Base-by-base conservation (phyloP, 208 protist species). In the Acanthamoeba castellanii region DNA sequence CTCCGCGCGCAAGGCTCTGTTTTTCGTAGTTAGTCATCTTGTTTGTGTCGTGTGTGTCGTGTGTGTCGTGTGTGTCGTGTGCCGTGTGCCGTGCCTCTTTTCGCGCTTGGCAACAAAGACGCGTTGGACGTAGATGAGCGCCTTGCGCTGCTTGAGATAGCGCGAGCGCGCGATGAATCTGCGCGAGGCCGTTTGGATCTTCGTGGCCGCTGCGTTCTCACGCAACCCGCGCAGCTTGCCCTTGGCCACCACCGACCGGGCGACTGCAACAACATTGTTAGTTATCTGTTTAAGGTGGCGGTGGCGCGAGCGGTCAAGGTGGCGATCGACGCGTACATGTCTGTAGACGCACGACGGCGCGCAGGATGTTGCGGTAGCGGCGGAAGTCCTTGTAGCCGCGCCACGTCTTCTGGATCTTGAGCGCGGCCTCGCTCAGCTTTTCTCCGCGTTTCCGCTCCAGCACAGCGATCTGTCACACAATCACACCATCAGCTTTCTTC, bases 321-420 rank as follows among this genome's bases (percentile, higher is more conserved):
- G 61, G 81, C 27, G 42, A n/a, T n/a, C 34, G 30, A 18, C 9
- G 13, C 57, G 64, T 92, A 92, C 85, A 92, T 0, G 55, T 76
- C 64, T 92, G 85, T 18, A 92, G 47, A 14, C 57, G 47, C 11
- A 92, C 57, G 16, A 92, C 25, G 55, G 22, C 18, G 59, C 25
- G 22, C 18, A 27, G 47, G 27, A 57, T 30, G 57, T 32, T 8
- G 18, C 64, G 55, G 34, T 50, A 74, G 59, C 27, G 68, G 13
- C 34, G 68, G 32, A 47, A 47, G 34, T 34, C 55, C 50, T 66
- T 52, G 55, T 82, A 82, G 37, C 89, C 30, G 13, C 89, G 89
- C 42, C 55, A 94, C 20, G 42, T 52, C 89, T 94, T 94, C 55
- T 94, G 89, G 18, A 94, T 82, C 37, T 50, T 32, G 18, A 94